Evolutionary conservation across 768 basidiomycete species (phyloP).

Genomic region (Tricholoma matsutake): DNA sequence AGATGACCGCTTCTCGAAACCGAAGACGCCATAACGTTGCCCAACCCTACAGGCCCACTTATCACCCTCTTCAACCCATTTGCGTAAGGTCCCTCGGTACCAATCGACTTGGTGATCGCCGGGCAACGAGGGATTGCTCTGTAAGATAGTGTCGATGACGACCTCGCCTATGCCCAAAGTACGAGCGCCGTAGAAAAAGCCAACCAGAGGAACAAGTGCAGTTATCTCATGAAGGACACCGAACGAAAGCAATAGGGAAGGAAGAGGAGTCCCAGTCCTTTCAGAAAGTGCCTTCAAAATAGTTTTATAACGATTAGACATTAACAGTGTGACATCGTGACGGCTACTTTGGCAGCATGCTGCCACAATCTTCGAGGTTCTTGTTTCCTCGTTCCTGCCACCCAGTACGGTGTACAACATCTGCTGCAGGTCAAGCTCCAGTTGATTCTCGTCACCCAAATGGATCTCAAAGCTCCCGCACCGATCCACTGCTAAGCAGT

Average conservation of each 20-base stretch:
- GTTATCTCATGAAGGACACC: slow-evolving; percentile 84
- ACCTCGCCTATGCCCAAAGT: slow-evolving; percentile 66
- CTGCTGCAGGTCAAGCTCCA: neutral
- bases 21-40: slow-evolving; percentile 75
- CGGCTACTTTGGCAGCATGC: neutral
- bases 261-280: slow-evolving; percentile 70
- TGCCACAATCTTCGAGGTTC: neutral
- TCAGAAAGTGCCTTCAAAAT: slow-evolving; percentile 59
- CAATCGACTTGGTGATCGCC: slow-evolving; percentile 28
- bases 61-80: slow-evolving; percentile 80
- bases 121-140: slow-evolving; percentile 13
- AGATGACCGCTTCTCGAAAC: slow-evolving; percentile 54
- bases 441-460: neutral
- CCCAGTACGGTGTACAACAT: neutral
- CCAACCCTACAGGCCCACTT: slow-evolving; percentile 69
- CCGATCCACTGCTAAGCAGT: neutral
- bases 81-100: slow-evolving; percentile 40
- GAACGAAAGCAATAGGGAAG: slow-evolving; percentile 78
- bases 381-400: neutral
- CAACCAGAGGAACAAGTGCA: slow-evolving; percentile 71
- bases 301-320: slow-evolving; percentile 32
- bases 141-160: slow-evolving; percentile 44
- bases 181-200: slow-evolving; percentile 69
- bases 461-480: neutral
- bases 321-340: too few species aligned